Conservation (phyloP, 1,139 yeast species). For the Yamadazyma dendronema region DNA sequence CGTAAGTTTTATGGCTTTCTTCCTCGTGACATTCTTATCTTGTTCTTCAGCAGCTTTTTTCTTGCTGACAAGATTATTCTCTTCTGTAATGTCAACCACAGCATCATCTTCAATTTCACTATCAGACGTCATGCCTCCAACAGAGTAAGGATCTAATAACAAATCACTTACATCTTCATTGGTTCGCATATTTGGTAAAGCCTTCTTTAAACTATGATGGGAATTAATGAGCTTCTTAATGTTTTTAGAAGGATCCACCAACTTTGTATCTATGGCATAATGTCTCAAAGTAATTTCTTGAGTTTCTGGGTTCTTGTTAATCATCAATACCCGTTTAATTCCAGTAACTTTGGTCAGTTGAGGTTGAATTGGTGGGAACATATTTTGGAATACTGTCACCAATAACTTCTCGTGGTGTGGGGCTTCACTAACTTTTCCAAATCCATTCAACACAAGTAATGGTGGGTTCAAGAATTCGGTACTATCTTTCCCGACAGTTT, state of each 20-base stretch:
- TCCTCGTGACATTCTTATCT: constrained; percentile 39
- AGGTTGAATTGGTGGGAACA: constrained; percentile 93
- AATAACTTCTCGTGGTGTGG: constrained; percentile 73
- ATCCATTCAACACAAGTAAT: constrained; percentile 86
- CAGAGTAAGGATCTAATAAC: constrained; percentile 77
- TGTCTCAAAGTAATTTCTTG: constrained; percentile 84
- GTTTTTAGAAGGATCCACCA: constrained; percentile 80
- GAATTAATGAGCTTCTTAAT: constrained; percentile 74
- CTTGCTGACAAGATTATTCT: constrained; percentile 16
- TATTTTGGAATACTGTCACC: constrained; percentile 89
- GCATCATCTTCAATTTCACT: constrained; percentile 93
- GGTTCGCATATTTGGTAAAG: constrained; percentile 69
- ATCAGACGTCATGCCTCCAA: constrained; percentile 81
- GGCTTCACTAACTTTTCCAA: constrained; percentile 55
- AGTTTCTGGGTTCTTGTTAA: constrained; percentile 69
- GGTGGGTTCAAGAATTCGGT: constrained; percentile 78
- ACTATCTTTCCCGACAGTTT: constrained; percentile 61
- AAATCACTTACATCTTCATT: constrained; percentile 80
- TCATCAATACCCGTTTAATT: constrained; percentile 81
- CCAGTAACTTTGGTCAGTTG: constrained; percentile 68
- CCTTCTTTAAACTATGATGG: constrained; percentile 59
- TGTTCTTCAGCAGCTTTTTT: constrained; percentile 23
- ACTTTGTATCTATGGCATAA: constrained; percentile 82
- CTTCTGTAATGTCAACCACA: constrained; percentile 68
- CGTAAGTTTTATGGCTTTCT: constrained; percentile 86